Evolutionary conservation across 192 early-diverging fungal genomes (phyloP).

Genomic region (Linnemannia schmuckeri): DNA sequence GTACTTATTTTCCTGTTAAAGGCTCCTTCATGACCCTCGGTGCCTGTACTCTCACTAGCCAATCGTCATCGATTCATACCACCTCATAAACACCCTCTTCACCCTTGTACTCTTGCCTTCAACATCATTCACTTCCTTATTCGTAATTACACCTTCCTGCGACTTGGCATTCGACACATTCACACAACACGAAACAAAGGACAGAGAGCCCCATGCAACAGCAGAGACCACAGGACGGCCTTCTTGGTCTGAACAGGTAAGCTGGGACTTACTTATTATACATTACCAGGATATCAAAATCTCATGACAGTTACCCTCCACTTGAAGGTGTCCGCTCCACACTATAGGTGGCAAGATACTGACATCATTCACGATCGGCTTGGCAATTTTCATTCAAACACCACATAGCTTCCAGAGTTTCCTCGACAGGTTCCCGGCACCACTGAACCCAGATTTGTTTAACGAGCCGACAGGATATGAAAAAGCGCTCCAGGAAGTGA

Average conservation of each 20-base stretch:
- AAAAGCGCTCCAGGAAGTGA: conserved; percentile 63
- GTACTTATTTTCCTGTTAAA: neutral
- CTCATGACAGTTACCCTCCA: neutral
- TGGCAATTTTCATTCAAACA: neutral
- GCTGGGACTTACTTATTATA: no score
- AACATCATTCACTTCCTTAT: neutral
- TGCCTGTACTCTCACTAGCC: neutral
- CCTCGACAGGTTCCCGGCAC: conserved; percentile 50
- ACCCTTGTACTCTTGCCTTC: neutral
- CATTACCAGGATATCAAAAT: no score
- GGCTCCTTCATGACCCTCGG: conserved; percentile 13
- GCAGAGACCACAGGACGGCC: conserved; percentile 27
- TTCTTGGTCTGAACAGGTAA: conserved; percentile 46
- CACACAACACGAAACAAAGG: neutral
- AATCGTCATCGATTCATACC: neutral
- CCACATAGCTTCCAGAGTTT: conserved; percentile 45
- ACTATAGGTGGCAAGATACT: neutral
- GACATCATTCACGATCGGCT: neutral
- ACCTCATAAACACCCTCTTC: neutral
- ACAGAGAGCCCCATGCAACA: conserved; percentile 16
- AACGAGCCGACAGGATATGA: conserved; percentile 61
- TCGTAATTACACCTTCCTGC: neutral
- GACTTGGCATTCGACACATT: neutral
- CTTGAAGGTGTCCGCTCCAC: neutral
- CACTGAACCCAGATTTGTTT: conserved; percentile 46